Percentiles rank a stretch among this genome's conserved stretches.
phyloP scores from a whole-genome alignment of 2,329 filamentous ascomycete genomes.

The Tolypocladium cylindrosporum region DNA sequence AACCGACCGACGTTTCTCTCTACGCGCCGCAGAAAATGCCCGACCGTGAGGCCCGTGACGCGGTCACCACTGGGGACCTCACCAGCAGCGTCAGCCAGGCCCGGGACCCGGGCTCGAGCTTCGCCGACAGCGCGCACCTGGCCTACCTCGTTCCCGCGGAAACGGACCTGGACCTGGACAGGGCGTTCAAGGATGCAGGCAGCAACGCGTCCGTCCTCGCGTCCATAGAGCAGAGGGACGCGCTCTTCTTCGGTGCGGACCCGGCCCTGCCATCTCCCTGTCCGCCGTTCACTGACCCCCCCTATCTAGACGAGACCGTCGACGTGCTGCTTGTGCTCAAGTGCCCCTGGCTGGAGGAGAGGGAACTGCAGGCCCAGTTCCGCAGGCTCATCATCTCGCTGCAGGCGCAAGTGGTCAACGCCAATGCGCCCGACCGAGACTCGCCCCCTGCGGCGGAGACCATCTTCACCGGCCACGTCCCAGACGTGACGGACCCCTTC shows the following conservation, averaged over 20 bases:
- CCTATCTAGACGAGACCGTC: conserved; percentile 57
- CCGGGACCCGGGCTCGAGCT: conserved; percentile 20
- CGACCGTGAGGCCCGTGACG: conserved; percentile 9
- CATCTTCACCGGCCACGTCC: conserved; percentile 46
- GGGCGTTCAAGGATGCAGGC: conserved; percentile 33
- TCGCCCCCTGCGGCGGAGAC: conserved; percentile 42
- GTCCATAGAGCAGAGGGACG: conserved; percentile 50
- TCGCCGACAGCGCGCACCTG: conserved; percentile 49
- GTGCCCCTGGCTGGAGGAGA: conserved; percentile 49
- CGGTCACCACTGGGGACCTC: conserved; percentile 11
- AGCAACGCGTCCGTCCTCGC: conserved; percentile 39
- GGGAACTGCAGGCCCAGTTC: conserved; percentile 47
- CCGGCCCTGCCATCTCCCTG: conserved; percentile 9
- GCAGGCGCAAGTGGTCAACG: conserved; percentile 56
- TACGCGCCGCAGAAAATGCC: conserved; percentile 6
- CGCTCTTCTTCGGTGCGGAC: conserved; percentile 60
- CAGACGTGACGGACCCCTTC: conserved; percentile 38
- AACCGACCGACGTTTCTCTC: background rate
- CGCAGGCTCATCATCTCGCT: conserved; percentile 54
- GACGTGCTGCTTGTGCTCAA: conserved; percentile 59
- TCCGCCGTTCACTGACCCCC: conserved; percentile 14
- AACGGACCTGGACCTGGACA: conserved; percentile 44
- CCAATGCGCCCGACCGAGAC: conserved; percentile 37
- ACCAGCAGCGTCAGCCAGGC: conserved; percentile 10
- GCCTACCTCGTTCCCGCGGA: conserved; percentile 50